Base-by-base conservation (phyloP, 2,329 filamentous ascomycete genomes). In the Fulvia fulva region DNA sequence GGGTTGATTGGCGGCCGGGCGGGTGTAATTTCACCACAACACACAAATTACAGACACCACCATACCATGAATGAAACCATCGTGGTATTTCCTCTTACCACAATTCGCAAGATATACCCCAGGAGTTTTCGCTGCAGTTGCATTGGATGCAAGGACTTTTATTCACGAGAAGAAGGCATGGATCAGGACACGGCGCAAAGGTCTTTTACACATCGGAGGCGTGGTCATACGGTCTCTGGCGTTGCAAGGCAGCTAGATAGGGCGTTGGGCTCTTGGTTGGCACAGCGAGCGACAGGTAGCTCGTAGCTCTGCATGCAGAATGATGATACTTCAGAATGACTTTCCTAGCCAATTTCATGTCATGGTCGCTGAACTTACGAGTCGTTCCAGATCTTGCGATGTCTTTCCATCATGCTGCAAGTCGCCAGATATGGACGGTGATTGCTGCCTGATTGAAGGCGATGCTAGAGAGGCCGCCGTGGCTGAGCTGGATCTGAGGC, bases 1-100 rank as follows among this genome's bases (percentile, higher is more conserved):
- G 25, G 56, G 47, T 21, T 67, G 55, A 63, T 12, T 8, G 16
- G 26, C 22, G 9, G 21, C 8, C 12, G 4, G n/a, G n/a, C 32
- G 19, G 25, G n/a, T 37, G 21, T 41, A 2, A 2, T n/a, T 14
- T n/a, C 32, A 7, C 16, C 22, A n/a, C 23, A 46, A 43, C 16
- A 8, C 41, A 32, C n/a, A 32, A 5, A 50, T n/a, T n/a, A 50
- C 26, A 32, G 47, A 11, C 23, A 26, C 22, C 3, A 50, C 14
- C n/a, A 21, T 16, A 5, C 26, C n/a, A n/a, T n/a, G 22, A 50
- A 41, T 41, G 37, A 7, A 16, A n/a, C 14, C 25, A 28, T 28
- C 16, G 7, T 26, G 22, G 26, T 14, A 32, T 25, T 25, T 25
- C 14, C 37, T n/a, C 37, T 26, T 25, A 47, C 21, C 44, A 47